These are phyloP conservation scores for Microcera coccophila DNA, from an alignment of 2,329 filamentous ascomycete genomes.

Conservation along the genomic window DNA sequence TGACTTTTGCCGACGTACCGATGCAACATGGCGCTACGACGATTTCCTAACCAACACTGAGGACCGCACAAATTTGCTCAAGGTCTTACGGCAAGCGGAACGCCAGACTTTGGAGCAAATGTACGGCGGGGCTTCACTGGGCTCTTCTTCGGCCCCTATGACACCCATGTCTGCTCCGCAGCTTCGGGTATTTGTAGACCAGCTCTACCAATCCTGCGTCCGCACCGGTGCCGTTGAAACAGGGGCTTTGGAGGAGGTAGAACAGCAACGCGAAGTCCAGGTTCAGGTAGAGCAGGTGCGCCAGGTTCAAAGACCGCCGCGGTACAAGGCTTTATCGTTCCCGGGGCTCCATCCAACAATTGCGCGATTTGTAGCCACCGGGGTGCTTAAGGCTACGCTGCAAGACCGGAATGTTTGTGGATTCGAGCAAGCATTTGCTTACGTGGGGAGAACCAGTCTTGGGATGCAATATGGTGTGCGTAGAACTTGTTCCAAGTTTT, in stretches of 20 bases:
- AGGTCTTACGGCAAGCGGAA: constrained; percentile 43
- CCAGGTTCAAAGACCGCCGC: constrained; percentile 46
- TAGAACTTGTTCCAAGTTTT: constrained; percentile 22
- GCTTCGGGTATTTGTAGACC: constrained; percentile 17
- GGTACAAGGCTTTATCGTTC: constrained; percentile 39
- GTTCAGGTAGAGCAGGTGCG: constrained; percentile 56
- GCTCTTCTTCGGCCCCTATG: too few species aligned
- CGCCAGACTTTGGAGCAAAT: constrained; percentile 55
- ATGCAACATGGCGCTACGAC: constrained; percentile 43
- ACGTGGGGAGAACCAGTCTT: constrained; percentile 34
- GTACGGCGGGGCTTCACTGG: too few species aligned
- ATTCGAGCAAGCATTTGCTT: constrained; percentile 39
- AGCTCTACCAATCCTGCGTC: too few species aligned
- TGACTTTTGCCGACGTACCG: constrained; percentile 55
- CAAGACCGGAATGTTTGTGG: not conserved
- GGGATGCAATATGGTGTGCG: constrained; percentile 31
- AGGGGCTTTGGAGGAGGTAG: constrained; percentile 57
- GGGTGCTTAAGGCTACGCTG: constrained; percentile 22
- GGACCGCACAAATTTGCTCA: constrained; percentile 33
- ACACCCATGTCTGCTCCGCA: constrained; percentile 20
- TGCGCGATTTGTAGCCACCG: constrained; percentile 42
- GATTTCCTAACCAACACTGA: constrained; percentile 35
- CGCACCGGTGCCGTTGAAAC: too few species aligned
- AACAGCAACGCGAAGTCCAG: constrained; percentile 57
- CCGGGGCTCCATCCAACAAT: constrained; percentile 47